phyloP scores from a whole-genome alignment of 2,329 filamentous ascomycete genomes.

The Epichloe uncinata region DNA sequence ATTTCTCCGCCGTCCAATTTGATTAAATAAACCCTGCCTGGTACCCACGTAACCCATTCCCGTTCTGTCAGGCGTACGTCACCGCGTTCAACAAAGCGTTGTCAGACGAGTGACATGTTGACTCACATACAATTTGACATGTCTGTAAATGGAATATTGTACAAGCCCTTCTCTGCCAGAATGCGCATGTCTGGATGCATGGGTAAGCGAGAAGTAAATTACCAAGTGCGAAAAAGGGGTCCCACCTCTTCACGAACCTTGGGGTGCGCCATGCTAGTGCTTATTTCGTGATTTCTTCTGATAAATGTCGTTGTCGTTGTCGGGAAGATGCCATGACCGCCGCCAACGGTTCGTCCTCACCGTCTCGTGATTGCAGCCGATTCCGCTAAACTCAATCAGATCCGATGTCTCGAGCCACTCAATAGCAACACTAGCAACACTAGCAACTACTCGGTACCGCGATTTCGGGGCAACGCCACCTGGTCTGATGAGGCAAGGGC shows the following conservation, averaged over 20 bases:
- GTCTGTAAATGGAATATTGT: not conserved
- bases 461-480: not conserved
- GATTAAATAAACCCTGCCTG: not conserved
- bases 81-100: not conserved
- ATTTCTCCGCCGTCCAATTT: slow-evolving; percentile 1
- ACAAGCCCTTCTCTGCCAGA: not conserved
- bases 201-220: too few relatives aligned
- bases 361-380: not conserved
- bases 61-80: not conserved
- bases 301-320: too few relatives aligned
- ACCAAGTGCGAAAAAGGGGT: not conserved
- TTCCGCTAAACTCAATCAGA: not conserved
- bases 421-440: too few relatives aligned
- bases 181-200: not conserved
- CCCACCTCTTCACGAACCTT: not conserved
- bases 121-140: not conserved
- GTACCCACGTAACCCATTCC: not conserved
- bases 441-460: not conserved
- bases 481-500: not conserved
- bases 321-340: not conserved
- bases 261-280: not conserved
- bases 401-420: too few relatives aligned
- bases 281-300: not conserved
- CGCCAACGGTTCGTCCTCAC: not conserved
- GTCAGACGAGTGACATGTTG: not conserved